Conservation (phyloP, 2,329 filamentous ascomycete genomes). For the Paecilomyces sp. region DNA sequence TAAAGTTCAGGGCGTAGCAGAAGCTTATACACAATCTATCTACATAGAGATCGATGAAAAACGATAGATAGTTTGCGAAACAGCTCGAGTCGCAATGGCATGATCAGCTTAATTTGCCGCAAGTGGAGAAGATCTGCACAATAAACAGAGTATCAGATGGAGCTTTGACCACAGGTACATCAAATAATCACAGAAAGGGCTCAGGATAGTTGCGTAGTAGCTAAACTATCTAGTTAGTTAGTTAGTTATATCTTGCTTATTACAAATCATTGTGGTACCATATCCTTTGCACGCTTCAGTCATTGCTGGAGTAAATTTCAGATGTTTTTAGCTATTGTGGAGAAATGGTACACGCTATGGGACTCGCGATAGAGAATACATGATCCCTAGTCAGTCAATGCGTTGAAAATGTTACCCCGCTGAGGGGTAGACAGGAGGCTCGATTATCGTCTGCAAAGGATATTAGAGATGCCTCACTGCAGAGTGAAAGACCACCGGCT, state of each 20-base stretch:
- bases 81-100: background rate
- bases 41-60: background rate
- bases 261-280: background rate
- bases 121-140: background rate
- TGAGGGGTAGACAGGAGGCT: background rate
- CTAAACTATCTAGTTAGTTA: background rate
- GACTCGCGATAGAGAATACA: background rate
- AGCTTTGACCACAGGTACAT: background rate
- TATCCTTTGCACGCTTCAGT: background rate
- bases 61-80: background rate
- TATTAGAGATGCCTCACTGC: background rate
- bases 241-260: background rate
- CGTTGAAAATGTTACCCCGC: background rate
- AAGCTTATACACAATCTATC: background rate
- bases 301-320: background rate
- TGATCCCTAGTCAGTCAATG: background rate
- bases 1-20: background rate
- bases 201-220: background rate
- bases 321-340: background rate
- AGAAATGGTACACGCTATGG: background rate
- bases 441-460: background rate
- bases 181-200: background rate
- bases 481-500: background rate
- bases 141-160: background rate
- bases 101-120: background rate